These are phyloP conservation scores for Mesostigma viride DNA, from an alignment of 139 green algal species.

Conservation along the genomic window DNA sequence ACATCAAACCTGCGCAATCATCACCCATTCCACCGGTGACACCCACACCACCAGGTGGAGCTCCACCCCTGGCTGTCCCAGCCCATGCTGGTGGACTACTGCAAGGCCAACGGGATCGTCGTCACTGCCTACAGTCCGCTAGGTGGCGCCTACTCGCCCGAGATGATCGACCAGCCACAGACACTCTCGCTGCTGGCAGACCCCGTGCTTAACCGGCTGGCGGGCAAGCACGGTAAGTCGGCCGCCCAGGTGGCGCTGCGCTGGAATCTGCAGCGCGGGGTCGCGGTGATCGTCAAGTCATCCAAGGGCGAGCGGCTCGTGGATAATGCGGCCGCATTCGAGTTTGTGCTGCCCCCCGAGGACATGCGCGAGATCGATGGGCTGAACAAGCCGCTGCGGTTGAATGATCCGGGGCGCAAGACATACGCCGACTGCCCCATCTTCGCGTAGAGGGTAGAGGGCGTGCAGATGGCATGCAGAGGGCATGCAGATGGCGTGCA, in stretches of 20 bases:
- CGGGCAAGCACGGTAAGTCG: no score
- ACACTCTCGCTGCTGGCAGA: no score
- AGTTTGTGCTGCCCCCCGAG: constrained; percentile 12
- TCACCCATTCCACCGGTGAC: no score
- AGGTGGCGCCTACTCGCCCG: no score
- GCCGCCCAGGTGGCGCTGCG: constrained; percentile 68
- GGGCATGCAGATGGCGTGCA: no score
- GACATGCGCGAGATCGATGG: constrained; percentile 11
- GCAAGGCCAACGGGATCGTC: constrained; percentile 49
- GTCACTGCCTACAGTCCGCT: constrained; percentile 84
- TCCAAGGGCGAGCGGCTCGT: constrained; percentile 7
- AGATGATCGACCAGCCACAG: no score
- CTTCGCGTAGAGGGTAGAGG: no score
- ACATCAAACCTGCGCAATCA: no score
- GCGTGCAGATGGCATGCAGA: no score
- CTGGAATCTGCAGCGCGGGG: constrained; percentile 74
- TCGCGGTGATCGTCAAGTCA: constrained; percentile 62
- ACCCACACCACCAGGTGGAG: constrained; percentile 83
- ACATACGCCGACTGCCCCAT: neutral
- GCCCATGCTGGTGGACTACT: constrained; percentile 51
- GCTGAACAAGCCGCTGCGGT: neutral
- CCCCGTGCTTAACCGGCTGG: no score
- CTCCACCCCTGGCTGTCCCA: constrained; percentile 83
- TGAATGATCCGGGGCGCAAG: neutral
- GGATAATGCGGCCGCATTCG: constrained; percentile 13